Conservation (phyloP, 345 rosid genomes). For the Orychophragmus violaceus region DNA sequence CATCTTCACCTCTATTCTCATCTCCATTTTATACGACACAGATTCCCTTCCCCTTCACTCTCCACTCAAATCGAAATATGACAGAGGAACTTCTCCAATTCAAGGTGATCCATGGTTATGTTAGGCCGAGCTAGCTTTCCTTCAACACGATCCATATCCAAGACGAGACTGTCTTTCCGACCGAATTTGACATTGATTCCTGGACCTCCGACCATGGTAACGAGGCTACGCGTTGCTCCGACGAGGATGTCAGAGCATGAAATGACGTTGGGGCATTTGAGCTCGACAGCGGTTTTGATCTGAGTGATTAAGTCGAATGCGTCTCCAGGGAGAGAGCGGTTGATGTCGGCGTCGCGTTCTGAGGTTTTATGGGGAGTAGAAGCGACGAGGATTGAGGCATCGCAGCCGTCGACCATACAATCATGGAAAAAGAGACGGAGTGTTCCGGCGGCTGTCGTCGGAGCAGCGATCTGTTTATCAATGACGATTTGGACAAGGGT, state of each 20-base stretch:
- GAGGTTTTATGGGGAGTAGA: constrained; percentile 53
- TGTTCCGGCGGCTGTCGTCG: constrained; percentile 65
- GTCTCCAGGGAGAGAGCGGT: constrained; percentile 62
- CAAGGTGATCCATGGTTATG: constrained; percentile 34
- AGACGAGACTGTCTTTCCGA: constrained; percentile 49
- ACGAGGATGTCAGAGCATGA: constrained; percentile 74
- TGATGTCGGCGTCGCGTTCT: constrained; percentile 52
- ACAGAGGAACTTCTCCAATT: no score
- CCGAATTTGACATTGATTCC: constrained; percentile 40
- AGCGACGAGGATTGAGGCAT: constrained; percentile 54
- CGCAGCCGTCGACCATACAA: constrained; percentile 68
- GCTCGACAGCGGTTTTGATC: constrained; percentile 61
- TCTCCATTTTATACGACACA: no score
- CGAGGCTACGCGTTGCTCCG: constrained; percentile 47
- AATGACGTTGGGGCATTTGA: constrained; percentile 51
- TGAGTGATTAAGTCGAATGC: constrained; percentile 55
- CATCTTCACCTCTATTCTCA: no score
- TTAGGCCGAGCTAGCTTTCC: constrained; percentile 34
- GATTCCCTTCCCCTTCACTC: no score
- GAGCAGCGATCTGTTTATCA: constrained; percentile 43
- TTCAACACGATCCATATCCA: constrained; percentile 36
- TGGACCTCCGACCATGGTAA: constrained; percentile 66
- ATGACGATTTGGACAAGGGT: constrained; percentile 33
- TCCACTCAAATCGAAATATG: no score
- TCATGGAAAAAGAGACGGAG: constrained; percentile 76